These are phyloP conservation scores for Vitis rotundifolia DNA, from an alignment of 164 flowering plant species.

Conservation along the genomic window DNA sequence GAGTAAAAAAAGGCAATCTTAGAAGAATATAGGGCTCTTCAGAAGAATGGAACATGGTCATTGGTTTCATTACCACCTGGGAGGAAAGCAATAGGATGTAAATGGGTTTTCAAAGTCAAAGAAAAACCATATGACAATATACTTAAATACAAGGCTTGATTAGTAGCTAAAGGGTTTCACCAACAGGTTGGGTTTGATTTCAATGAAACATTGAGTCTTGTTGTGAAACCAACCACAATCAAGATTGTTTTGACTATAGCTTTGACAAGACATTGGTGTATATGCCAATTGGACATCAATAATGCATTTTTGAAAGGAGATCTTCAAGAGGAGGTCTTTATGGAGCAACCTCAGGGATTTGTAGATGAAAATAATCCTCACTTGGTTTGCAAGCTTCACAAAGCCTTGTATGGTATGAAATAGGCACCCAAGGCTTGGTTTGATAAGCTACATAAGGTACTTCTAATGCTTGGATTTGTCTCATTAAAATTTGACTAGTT, in stretches of 20 bases:
- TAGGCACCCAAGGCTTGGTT: too few species aligned
- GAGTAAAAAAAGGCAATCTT: neutral
- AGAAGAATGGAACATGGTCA: neutral
- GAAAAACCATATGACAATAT: neutral
- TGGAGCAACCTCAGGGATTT: neutral
- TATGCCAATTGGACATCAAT: too few species aligned
- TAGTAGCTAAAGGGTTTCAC: neutral
- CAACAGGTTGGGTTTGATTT: slow-evolving; percentile 2
- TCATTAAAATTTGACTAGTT: too few species aligned
- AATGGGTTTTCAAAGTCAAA: slow-evolving; percentile 7
- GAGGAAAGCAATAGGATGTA: neutral
- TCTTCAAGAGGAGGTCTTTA: too few species aligned
- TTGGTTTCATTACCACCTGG: neutral
- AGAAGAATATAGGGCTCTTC: neutral
- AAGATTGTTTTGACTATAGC: neutral
- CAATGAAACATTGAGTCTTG: slow-evolving; percentile 1
- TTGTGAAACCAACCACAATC: slow-evolving; percentile 2
- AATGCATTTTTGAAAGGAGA: too few species aligned
- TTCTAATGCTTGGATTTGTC: too few species aligned
- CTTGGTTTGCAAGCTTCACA: too few species aligned
- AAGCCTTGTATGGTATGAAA: too few species aligned
- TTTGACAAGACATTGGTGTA: too few species aligned
- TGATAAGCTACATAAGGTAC: too few species aligned
- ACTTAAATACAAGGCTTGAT: neutral
- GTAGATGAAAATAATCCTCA: too few species aligned